A percentile compares a stretch with the other conserved stretches of the same genome.
These are phyloP conservation scores for Cyclospora cayetanensis DNA, from an alignment of 169 alveolate species.

Conservation along the genomic window DNA sequence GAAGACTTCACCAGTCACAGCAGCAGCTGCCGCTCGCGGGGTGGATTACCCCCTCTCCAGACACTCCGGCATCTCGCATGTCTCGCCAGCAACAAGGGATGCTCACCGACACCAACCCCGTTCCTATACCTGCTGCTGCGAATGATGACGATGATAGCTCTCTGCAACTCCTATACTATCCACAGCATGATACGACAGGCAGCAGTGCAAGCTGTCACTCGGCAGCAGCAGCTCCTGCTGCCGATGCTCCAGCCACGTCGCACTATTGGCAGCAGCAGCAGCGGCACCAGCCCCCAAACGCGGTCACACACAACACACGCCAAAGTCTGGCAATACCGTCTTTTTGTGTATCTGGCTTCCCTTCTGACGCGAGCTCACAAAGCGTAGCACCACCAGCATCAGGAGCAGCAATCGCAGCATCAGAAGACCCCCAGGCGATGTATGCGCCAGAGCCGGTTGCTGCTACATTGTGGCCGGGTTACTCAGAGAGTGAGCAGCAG, in stretches of 20 bases:
- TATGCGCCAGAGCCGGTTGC: neutral
- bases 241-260: constrained; percentile 1
- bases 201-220: constrained; percentile 18
- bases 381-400: neutral
- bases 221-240: constrained; percentile 20
- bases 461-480: constrained; percentile 1
- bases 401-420: constrained; percentile 11
- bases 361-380: neutral
- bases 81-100: neutral
- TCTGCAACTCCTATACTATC: constrained; percentile 11
- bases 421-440: neutral
- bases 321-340: neutral
- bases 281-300: too few species aligned
- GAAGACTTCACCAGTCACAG: neutral
- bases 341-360: neutral
- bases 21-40: constrained; percentile 24
- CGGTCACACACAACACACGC: neutral
- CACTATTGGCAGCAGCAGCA: too few species aligned
- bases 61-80: neutral
- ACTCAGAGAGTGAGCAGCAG: neutral
- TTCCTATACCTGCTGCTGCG: neutral
- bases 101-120: neutral
- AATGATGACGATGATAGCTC: neutral
- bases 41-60: constrained; percentile 9
- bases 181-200: constrained; percentile 15